Evolutionary conservation across 164 flowering plant genomes (phyloP).

Genomic region (Brasenia schreberi): DNA sequence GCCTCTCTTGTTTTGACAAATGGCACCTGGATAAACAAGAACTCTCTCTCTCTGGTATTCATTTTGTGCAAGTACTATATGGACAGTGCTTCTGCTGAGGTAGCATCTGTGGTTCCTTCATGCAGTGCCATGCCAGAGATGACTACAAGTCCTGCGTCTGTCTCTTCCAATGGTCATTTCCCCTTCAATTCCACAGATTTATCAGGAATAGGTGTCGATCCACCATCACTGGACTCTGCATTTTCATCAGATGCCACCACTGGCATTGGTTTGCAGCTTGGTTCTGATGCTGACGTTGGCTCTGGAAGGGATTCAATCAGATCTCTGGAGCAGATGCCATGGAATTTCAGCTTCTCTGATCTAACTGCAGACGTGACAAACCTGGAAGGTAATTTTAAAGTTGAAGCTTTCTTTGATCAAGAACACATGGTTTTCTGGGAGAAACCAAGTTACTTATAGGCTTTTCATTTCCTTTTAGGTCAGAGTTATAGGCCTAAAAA

Average conservation of each 20-base stretch:
- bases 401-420: background rate
- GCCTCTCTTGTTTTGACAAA: no score
- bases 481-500: no score
- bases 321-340: constrained; percentile 76
- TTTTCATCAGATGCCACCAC: constrained; percentile 76
- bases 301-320: constrained; percentile 63
- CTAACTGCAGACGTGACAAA: constrained; percentile 85
- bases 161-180: constrained; percentile 90
- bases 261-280: constrained; percentile 71
- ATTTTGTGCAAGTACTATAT: constrained; percentile 4
- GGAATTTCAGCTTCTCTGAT: constrained; percentile 94
- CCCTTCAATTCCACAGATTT: constrained; percentile 84
- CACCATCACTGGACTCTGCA: constrained; percentile 74
- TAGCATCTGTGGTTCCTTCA: constrained; percentile 20
- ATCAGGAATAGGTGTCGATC: constrained; percentile 78
- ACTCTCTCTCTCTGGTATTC: no score
- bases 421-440: background rate
- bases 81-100: constrained; percentile 7
- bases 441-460: no score
- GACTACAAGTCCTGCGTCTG: constrained; percentile 90
- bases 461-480: no score
- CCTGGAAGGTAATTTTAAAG: constrained; percentile 53
- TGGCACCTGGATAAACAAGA: no score
- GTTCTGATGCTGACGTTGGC: constrained; percentile 56
- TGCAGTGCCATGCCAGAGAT: constrained; percentile 68